These are phyloP conservation scores for Verbena officinalis DNA, from an alignment of 257 asterid genomes.

Conservation along the genomic window DNA sequence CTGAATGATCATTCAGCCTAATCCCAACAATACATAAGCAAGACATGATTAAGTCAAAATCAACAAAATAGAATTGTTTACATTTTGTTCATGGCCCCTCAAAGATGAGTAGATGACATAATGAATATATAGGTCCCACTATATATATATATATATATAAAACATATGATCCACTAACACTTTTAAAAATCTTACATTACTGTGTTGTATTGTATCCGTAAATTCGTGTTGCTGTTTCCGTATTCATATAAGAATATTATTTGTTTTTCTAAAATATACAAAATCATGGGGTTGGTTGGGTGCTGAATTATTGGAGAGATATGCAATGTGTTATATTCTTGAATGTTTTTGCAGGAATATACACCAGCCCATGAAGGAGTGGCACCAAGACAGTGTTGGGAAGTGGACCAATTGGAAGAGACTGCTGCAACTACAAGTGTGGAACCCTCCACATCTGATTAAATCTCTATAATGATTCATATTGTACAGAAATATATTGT, in stretches of 20 bases:
- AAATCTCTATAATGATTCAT: constrained; percentile 9
- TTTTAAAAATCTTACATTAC: too few species aligned
- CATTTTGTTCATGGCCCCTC: background rate
- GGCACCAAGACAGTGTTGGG: constrained; percentile 55
- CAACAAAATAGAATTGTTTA: too few species aligned
- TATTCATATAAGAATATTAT: too few species aligned
- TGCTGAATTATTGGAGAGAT: constrained; percentile 31
- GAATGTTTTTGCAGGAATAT: constrained; percentile 52
- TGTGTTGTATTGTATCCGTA: too few species aligned
- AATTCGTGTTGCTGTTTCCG: too few species aligned
- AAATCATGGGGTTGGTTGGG: constrained; percentile 21
- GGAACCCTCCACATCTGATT: constrained; percentile 23
- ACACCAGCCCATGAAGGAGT: constrained; percentile 49
- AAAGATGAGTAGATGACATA: background rate
- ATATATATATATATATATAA: background rate
- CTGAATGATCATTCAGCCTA: too few species aligned
- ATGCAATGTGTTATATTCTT: too few species aligned
- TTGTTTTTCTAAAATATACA: background rate
- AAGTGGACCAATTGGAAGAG: constrained; percentile 44
- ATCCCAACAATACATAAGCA: background rate
- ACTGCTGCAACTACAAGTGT: constrained; percentile 42
- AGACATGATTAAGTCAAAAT: background rate
- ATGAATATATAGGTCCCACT: background rate
- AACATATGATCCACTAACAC: too few species aligned
- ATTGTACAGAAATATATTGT: constrained; percentile 19